Percentiles rank a stretch among this genome's conserved stretches.
Evolutionary conservation across 1,284 basidiomycete genomes (phyloP).

Genomic region (Tilletia caries): DNA sequence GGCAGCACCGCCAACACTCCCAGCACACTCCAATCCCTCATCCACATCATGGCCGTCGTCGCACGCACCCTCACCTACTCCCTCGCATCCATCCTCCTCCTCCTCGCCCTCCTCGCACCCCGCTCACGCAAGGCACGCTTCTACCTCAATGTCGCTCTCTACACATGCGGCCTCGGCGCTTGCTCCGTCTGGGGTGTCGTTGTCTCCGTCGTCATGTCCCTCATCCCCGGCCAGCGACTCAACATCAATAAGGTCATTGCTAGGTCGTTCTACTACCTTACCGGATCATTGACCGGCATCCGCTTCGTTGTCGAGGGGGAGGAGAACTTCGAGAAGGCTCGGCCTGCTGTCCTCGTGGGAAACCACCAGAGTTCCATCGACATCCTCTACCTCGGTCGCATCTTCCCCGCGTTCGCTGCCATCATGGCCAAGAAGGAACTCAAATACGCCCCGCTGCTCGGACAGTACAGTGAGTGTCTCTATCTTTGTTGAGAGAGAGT

Average conservation of each 20-base stretch:
- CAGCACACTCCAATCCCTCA: neutral
- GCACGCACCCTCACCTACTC: conserved; percentile 34
- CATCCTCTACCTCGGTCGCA: conserved; percentile 68
- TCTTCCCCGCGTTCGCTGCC: conserved; percentile 76
- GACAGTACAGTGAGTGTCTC: conserved; percentile 66
- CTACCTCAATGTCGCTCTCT: conserved; percentile 58
- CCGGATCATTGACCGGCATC: conserved; percentile 68
- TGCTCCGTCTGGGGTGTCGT: conserved; percentile 74
- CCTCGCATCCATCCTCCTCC: conserved; percentile 30
- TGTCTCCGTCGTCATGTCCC: conserved; percentile 67
- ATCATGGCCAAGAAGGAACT: conserved; percentile 95
- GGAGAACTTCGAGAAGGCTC: conserved; percentile 66
- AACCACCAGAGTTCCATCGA: conserved; percentile 72
- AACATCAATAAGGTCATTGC: conserved; percentile 85
- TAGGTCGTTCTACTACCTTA: conserved; percentile 73
- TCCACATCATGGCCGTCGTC: conserved; percentile 38
- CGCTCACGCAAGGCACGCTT: conserved; percentile 38
- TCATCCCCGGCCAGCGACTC: conserved; percentile 68
- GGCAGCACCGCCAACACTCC: neutral
- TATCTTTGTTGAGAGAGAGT: no score
- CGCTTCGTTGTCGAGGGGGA: conserved; percentile 77
- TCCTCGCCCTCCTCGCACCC: conserved; percentile 42
- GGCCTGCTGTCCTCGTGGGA: conserved; percentile 72
- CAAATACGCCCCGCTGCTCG: conserved; percentile 77
- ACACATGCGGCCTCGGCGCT: conserved; percentile 70